Base-by-base conservation (phyloP, 352 stramenopile genomes). In the Pythium aristosporum region DNA sequence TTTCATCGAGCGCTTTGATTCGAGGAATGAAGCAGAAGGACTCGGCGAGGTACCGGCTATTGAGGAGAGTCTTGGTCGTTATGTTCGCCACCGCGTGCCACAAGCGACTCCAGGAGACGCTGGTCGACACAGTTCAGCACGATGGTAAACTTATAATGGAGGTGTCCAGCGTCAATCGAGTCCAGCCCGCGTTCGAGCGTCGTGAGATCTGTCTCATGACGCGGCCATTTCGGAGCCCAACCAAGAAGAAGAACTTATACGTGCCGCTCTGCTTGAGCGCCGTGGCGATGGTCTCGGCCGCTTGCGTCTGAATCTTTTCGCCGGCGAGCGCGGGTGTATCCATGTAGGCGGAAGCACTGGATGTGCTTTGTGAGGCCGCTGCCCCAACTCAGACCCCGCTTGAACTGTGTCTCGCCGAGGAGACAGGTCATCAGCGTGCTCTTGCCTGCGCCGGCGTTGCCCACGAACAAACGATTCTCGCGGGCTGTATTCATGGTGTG, bases 201-300 rank as follows among this genome's bases (percentile, higher is more conserved):
- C 10, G 52, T 25, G 15, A 70, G 18, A 32, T 71, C 67, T 74
- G 57, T 13, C 28, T 54, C 18, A 68, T 49, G 20, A 70, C 57
- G 1, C 62, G 67, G 25, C 62, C 67, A 20, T 65, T 65, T 36
- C 62, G 36, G 15, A 74, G 57, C 11, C 63, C 57, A 23, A 71
- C 54, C 57, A 74, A 64, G 58, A 74, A 74, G 52, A 74, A 67
- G 15, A 71, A 48, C 16, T 74, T 70, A 63, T 66, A 71, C 9
- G 7, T 62, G 10, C 67, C 67, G 11, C 51, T 52, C 42, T 56
- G 10, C 34, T 39, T 39, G 34, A 39, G 34, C 11, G 34, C 34
- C 32, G 5, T 36, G 0, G 62, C 70, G 57, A 70, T 65, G 16
- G 57, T 62, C 16, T 43, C 15, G 20, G 50, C 61, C 10, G 63